Base-by-base conservation (phyloP, 108 stramenopile species). In the Nitzschia putrida region DNA sequence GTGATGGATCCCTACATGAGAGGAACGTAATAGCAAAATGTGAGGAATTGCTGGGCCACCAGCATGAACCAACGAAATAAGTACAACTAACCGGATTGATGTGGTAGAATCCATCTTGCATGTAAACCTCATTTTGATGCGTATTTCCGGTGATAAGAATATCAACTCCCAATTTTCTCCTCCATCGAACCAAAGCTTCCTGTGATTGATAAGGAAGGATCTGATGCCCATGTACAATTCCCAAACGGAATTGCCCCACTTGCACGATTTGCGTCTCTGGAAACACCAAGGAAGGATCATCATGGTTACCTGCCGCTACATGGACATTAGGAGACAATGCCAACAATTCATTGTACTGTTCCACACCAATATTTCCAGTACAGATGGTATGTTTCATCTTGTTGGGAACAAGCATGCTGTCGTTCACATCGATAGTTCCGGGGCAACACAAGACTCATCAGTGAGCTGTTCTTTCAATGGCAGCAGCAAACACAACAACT, bases 301-400 rank as follows among this genome's bases (percentile, higher is more conserved):
- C 98, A 52, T 88, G 87, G 60, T 98, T 96, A 0, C 98, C 98
- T 11, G 86, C 69, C 0, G 96, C 96, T 20, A 96, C 76, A 76
- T 96, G 95, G 21, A 97, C 95, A 71, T 93, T 97, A n/a, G 95
- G 96, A n/a, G 95, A 93, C 34, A 99, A 69, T 39, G 84, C 73
- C 58, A 83, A 79, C 23, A 99, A 73, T 75, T 95, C 94, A 18
- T 96, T 92, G 68, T 85, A 95, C 64, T 96, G 92, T 60, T 95
- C 92, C 23, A 73, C 64, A 8, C 87, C 65, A 29, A 97, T 68
- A 71, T 99, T 99, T 29, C 98, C 97, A 8, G 98, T 99, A 76
- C 98, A 98, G 42, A 99, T 73, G 40, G 97, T 95, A 64, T 97
- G 98, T 69, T 99, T 94, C 96, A 98, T 98, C 73, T 97, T 98